Conservation (phyloP, 148 eudicot species). For the Rhododendron kiyosumense region DNA sequence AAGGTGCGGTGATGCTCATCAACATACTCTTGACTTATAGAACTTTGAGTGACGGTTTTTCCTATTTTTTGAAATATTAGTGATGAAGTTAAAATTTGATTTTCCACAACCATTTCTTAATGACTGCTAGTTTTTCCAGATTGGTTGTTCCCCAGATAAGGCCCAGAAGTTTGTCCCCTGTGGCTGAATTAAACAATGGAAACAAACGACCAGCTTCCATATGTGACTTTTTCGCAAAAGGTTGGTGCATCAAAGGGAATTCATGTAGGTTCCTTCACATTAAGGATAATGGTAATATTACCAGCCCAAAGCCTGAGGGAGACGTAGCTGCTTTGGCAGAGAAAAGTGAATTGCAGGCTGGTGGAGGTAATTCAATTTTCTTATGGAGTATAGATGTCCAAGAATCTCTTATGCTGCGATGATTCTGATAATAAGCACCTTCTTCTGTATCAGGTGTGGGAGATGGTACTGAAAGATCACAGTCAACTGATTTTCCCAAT, state of each 20-base stretch:
- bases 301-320: conserved; percentile 33
- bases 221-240: conserved; percentile 76
- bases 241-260: conserved; percentile 95
- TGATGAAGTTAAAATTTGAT: conserved; percentile 4
- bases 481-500: conserved; percentile 15
- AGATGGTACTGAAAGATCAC: conserved; percentile 26
- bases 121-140: conserved; percentile 48
- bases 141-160: conserved; percentile 43
- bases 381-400: conserved; percentile 16
- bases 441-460: conserved; percentile 45
- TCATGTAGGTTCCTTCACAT: conserved; percentile 80
- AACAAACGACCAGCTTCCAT: conserved; percentile 57
- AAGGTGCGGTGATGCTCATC: conserved; percentile 44
- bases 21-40: not conserved
- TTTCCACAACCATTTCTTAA: conserved; percentile 23
- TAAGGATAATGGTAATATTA: conserved; percentile 33
- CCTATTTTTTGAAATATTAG: conserved; percentile 12
- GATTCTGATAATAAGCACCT: conserved; percentile 30
- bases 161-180: conserved; percentile 54
- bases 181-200: conserved; percentile 27
- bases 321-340: conserved; percentile 17
- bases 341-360: conserved; percentile 27
- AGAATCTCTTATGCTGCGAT: conserved; percentile 15
- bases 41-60: conserved; percentile 1
- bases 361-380: conserved; percentile 38